Evolutionary conservation across 371 early-diverging fungal genomes (phyloP), one percentile per base, ranked within the genome.

Genomic region (Mucor racemosus): DNA sequence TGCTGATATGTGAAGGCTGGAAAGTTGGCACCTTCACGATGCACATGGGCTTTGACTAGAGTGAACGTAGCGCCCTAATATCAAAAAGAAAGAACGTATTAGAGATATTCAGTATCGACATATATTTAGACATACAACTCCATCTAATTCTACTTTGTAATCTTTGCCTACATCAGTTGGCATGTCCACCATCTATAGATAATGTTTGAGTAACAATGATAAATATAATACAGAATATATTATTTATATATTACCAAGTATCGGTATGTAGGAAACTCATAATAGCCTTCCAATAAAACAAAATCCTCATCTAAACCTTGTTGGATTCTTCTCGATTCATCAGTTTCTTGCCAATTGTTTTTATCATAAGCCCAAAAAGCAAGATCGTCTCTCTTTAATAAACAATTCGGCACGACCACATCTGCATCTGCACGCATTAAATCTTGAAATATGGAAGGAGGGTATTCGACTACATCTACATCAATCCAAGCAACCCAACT

Each of bases 341-440:
- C 71, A 0, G 91, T 90, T 65, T 90, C 91, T 61, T 85, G 79
- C 89, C 89, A 90, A 58, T 88, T 89, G 60, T 90, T 89, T 72
- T 84, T 87, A 54, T 90, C 91, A 62, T 90, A 90, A 19, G 76
- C 82, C 82, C 82, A 82, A 55, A 82, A 82, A 5, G 69, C 72
- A 35, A 67, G 64, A 39, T 76, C 76, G 44, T 80, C 82, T 19
- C 78, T 76, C 34, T 84, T 77, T 21, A 84, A 67, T 17, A 87
- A 73, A 57, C 88, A 87, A 59, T 86, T 86, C 53, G 88, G 88
- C 6, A 85, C 88, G 0, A 86, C 79, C 15, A 87, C 79, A 65
- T 87, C 88, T n/a, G 71, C 82, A 68, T 86, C 76, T 26, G 81
- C 75, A 7, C 76, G 73, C 70, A 83, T 84, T 58, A 87, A 64